Percentiles rank a stretch among this genome's conserved stretches.
These are phyloP conservation scores for Cunninghamia lanceolata DNA, from an alignment of 75 land plant genomes.

Conservation along the genomic window DNA sequence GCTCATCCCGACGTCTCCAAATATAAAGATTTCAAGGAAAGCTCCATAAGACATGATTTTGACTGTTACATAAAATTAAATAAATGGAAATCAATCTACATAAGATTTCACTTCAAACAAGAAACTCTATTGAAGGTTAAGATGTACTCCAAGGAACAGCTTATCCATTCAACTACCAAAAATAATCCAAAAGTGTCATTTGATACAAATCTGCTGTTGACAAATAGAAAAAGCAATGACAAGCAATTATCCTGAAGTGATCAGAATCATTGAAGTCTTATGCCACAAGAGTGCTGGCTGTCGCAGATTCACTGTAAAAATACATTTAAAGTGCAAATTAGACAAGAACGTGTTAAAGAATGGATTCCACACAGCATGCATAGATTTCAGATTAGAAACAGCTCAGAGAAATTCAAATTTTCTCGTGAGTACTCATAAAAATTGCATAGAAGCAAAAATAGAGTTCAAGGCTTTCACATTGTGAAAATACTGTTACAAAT, in stretches of 20 bases:
- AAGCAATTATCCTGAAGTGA: neutral
- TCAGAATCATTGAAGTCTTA: neutral
- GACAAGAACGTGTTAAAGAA: neutral
- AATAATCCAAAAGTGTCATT: too few species aligned
- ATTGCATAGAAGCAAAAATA: neutral
- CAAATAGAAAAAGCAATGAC: neutral
- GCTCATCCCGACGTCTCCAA: neutral
- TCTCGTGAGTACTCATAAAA: too few species aligned
- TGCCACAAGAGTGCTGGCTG: constrained; percentile 3
- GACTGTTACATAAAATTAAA: neutral
- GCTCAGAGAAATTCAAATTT: neutral
- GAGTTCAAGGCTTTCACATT: neutral
- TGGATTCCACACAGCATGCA: neutral
- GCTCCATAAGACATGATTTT: neutral
- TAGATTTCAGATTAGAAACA: neutral
- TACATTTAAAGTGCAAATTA: neutral
- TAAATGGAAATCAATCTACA: neutral
- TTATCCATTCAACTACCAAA: too few species aligned
- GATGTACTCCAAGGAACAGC: too few species aligned
- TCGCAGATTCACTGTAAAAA: neutral
- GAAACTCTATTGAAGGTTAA: neutral
- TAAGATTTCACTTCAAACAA: neutral
- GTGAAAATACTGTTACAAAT: neutral
- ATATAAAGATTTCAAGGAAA: neutral
- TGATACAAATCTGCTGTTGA: too few species aligned